Evolutionary conservation across 2,329 filamentous ascomycete genomes (phyloP).

Genomic region (Fragosphaeria purpurea): DNA sequence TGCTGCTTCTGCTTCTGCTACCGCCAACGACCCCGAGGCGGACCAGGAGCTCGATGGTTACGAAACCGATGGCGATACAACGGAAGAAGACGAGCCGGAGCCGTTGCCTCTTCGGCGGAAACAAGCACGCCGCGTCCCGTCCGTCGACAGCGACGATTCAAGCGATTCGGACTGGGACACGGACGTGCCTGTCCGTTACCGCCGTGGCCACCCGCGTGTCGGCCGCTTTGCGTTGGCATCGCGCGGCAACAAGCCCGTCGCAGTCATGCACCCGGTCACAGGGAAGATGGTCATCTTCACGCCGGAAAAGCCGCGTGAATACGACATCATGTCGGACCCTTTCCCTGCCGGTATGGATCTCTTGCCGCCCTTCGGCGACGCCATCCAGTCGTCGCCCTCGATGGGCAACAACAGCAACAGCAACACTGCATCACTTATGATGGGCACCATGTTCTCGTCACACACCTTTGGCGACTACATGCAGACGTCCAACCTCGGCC

Average conservation of each 20-base stretch:
- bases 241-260: slow-evolving; percentile 46
- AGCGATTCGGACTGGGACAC: slow-evolving; percentile 46
- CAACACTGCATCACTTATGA: slow-evolving; percentile 67
- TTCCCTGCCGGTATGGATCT: slow-evolving; percentile 19
- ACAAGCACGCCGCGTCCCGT: slow-evolving; percentile 24
- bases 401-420: slow-evolving; percentile 12
- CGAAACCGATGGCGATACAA: slow-evolving; percentile 52
- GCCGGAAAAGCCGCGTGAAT: slow-evolving; percentile 28
- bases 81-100: slow-evolving; percentile 48
- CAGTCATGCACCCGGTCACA: slow-evolving; percentile 46
- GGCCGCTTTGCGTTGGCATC: slow-evolving; percentile 46
- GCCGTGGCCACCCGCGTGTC: slow-evolving; percentile 42
- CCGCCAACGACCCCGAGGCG: neutral
- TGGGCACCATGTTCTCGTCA: slow-evolving; percentile 57
- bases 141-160: slow-evolving; percentile 27
- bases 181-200: slow-evolving; percentile 34
- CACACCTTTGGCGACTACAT: slow-evolving; percentile 47
- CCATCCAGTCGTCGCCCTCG: slow-evolving; percentile 39
- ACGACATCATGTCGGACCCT: neutral
- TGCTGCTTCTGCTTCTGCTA: neutral
- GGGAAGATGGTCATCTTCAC: slow-evolving; percentile 57
- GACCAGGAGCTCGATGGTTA: slow-evolving; percentile 44
- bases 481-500: slow-evolving; percentile 58
- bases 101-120: slow-evolving; percentile 38
- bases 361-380: slow-evolving; percentile 9